Percentiles rank a stretch among this genome's conserved stretches.
phyloP scores from a whole-genome alignment of 2,329 filamentous ascomycete genomes.

The Aureobasidium uvarum region DNA sequence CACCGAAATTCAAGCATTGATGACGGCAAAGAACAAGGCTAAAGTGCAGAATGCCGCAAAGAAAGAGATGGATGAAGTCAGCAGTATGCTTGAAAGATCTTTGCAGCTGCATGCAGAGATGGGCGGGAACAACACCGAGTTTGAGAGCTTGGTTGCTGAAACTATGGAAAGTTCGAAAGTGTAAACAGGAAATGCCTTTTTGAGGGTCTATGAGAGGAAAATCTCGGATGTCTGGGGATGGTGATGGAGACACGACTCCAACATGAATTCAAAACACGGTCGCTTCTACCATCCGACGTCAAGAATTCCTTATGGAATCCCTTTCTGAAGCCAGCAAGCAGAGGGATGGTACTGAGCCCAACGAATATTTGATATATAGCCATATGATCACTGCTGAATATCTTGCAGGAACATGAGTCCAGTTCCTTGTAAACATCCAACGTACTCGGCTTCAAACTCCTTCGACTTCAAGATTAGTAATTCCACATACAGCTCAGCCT shows the following conservation, averaged over 20 bases:
- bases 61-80: neutral
- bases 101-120: neutral
- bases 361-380: neutral
- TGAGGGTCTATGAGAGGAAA: too few species aligned
- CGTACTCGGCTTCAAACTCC: neutral
- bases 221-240: too few species aligned
- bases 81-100: neutral
- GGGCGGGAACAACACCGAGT: neutral
- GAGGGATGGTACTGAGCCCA: too few species aligned
- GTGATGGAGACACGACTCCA: too few species aligned
- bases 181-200: too few species aligned
- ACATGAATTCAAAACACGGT: too few species aligned
- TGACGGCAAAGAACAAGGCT: neutral
- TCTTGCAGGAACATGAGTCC: neutral
- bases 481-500: conserved; percentile 2
- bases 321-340: too few species aligned
- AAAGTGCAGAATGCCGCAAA: neutral
- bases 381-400: neutral
- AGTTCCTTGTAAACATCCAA: neutral
- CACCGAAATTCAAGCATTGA: neutral
- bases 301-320: too few species aligned
- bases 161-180: neutral
- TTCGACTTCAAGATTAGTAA: neutral
- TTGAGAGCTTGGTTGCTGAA: neutral
- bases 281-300: too few species aligned